phyloP scores from a whole-genome alignment of 2,329 filamentous ascomycete genomes.

The Diaporthe sp. region DNA sequence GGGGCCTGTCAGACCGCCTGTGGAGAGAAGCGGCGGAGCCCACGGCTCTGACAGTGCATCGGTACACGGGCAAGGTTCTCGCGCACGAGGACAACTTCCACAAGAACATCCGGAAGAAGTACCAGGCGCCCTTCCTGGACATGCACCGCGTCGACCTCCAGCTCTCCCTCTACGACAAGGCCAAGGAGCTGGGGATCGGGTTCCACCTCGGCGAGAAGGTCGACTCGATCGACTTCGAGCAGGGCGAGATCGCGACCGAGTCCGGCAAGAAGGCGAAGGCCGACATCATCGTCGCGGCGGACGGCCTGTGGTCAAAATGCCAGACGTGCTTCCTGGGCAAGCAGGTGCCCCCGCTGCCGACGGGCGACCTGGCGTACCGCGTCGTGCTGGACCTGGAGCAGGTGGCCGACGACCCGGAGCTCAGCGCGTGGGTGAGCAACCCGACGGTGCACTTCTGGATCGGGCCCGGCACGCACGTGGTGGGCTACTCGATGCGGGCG shows the following conservation, averaged over 20 bases:
- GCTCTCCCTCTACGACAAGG: slow-evolving; percentile 63
- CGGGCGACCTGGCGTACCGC: slow-evolving; percentile 76
- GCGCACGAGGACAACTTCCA: slow-evolving; percentile 48
- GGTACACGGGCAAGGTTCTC: slow-evolving; percentile 48
- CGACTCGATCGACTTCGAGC: slow-evolving; percentile 60
- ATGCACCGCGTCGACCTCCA: slow-evolving; percentile 75
- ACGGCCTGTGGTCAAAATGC: slow-evolving; percentile 74
- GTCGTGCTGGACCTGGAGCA: slow-evolving; percentile 68
- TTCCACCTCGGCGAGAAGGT: slow-evolving; percentile 65
- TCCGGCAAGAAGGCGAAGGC: slow-evolving; percentile 55
- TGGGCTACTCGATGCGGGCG: slow-evolving; percentile 72
- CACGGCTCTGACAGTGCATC: slow-evolving; percentile 46
- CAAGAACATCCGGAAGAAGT: slow-evolving; percentile 45
- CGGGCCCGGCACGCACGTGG: slow-evolving; percentile 71
- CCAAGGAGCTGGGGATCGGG: slow-evolving; percentile 65
- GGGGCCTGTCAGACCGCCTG: slow-evolving; percentile 44
- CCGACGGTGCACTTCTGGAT: slow-evolving; percentile 73
- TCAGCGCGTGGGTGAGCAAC: slow-evolving; percentile 66
- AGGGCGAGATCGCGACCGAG: slow-evolving; percentile 55
- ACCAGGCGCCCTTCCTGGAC: slow-evolving; percentile 47
- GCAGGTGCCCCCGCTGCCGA: slow-evolving; percentile 65
- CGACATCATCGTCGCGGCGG: slow-evolving; percentile 73
- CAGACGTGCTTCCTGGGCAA: slow-evolving; percentile 62
- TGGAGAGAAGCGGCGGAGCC: slow-evolving; percentile 45
- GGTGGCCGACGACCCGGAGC: slow-evolving; percentile 61